Conservation (phyloP, 768 basidiomycete species). For the Tylopilus balloui region DNA sequence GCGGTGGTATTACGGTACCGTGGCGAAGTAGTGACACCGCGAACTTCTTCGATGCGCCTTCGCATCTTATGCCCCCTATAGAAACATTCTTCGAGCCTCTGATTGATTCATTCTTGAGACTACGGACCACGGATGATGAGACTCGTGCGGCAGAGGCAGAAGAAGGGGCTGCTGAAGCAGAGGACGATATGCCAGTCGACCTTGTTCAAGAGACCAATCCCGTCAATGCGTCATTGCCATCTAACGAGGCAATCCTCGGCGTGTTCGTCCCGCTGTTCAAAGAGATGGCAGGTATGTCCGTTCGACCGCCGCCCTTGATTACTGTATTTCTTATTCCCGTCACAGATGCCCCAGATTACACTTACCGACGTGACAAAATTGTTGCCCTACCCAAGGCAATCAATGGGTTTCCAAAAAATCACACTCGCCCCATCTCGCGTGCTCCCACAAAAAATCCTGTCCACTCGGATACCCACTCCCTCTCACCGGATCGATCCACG, state of each 20-base stretch:
- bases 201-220: constrained; percentile 14
- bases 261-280: constrained; percentile 63
- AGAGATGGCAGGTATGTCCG: constrained; percentile 39
- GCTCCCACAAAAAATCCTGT: constrained; percentile 19
- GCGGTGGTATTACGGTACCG: constrained; percentile 19
- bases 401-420: constrained; percentile 15
- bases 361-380: constrained; percentile 14
- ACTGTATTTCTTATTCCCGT: constrained; percentile 2
- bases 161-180: constrained; percentile 31
- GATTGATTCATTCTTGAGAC: constrained; percentile 44
- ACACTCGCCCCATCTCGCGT: constrained; percentile 10
- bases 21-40: constrained; percentile 42
- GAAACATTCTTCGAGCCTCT: constrained; percentile 65
- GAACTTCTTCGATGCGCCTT: constrained; percentile 59
- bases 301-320: background rate
- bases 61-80: constrained; percentile 74
- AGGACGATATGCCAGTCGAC: constrained; percentile 45
- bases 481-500: constrained; percentile 11
- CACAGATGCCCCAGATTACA: constrained; percentile 24
- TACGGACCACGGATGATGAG: constrained; percentile 24
- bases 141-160: constrained; percentile 12
- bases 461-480: constrained; percentile 12
- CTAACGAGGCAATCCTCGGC: constrained; percentile 54
- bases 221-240: constrained; percentile 29
- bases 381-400: constrained; percentile 8